phyloP scores from a whole-genome alignment of 2,329 filamentous ascomycete species.

The Xylogone sp. region DNA sequence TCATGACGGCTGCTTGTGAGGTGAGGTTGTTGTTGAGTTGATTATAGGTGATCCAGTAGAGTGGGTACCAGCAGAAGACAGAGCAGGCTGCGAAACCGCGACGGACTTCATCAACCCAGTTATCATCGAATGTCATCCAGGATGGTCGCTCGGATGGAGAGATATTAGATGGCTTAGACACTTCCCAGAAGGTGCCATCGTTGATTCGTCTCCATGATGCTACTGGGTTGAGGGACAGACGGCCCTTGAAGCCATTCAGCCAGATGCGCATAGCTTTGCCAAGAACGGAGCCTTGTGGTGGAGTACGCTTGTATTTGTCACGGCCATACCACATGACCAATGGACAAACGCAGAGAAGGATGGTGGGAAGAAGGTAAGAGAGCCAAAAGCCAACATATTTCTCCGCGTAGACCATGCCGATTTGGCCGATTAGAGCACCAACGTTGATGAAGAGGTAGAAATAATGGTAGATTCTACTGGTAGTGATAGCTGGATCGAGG shows the following conservation, averaged over 20 bases:
- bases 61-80: slow-evolving; percentile 58
- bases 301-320: slow-evolving; percentile 55
- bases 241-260: slow-evolving; percentile 57
- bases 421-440: slow-evolving; percentile 54
- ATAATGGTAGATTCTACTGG: slow-evolving; percentile 60
- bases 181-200: slow-evolving; percentile 58
- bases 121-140: slow-evolving; percentile 82
- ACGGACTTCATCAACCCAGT: slow-evolving; percentile 75
- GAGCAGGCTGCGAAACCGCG: slow-evolving; percentile 67
- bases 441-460: slow-evolving; percentile 72
- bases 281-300: slow-evolving; percentile 69
- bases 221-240: slow-evolving; percentile 58
- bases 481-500: slow-evolving; percentile 54
- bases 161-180: slow-evolving; percentile 63
- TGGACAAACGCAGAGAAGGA: slow-evolving; percentile 60
- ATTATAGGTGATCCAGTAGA: slow-evolving; percentile 54
- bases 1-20: slow-evolving; percentile 63
- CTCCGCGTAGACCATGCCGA: slow-evolving; percentile 70
- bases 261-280: slow-evolving; percentile 63
- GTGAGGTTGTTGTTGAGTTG: slow-evolving; percentile 59
- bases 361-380: slow-evolving; percentile 63
- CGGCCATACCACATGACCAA: slow-evolving; percentile 56
- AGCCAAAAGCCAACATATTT: slow-evolving; percentile 76
- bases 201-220: slow-evolving; percentile 52
- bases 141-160: slow-evolving; percentile 49